Evolutionary conservation across 805 yeast genomes (phyloP).

Genomic region (Suhomyces sp.): DNA sequence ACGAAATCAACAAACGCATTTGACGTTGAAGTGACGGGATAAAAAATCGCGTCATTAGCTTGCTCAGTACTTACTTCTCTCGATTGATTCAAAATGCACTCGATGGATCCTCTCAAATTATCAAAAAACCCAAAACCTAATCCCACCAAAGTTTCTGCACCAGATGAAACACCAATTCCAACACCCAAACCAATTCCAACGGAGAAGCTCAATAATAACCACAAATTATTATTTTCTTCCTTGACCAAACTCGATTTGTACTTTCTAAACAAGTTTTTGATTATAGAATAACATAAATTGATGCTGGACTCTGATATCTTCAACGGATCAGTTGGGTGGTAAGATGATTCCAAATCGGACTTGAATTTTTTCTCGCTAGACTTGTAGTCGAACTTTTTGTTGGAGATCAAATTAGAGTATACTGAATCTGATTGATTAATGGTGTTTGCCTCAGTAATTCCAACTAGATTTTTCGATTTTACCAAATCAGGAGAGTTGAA

Average conservation of each 20-base stretch:
- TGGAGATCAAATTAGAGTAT: slow-evolving; percentile 22
- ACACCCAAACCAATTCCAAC: slow-evolving; percentile 38
- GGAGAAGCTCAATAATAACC: slow-evolving; percentile 32
- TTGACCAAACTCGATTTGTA: slow-evolving; percentile 5
- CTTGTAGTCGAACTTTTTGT: slow-evolving; percentile 26
- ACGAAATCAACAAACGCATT: not conserved
- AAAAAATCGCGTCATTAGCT: not conserved
- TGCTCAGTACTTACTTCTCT: not conserved
- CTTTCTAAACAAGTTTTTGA: slow-evolving; percentile 9
- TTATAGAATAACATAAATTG: slow-evolving; percentile 13
- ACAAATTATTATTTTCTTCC: slow-evolving; percentile 9
- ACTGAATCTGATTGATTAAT: slow-evolving; percentile 10
- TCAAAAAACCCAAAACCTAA: not conserved
- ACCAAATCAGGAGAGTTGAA: not conserved
- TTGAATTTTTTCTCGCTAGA: slow-evolving; percentile 25
- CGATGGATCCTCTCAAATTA: not conserved
- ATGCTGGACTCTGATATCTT: slow-evolving; percentile 23
- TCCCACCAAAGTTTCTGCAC: slow-evolving; percentile 18
- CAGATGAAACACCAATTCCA: slow-evolving; percentile 19
- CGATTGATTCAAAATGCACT: not conserved
- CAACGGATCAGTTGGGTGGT: slow-evolving; percentile 29
- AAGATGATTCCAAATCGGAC: slow-evolving; percentile 26
- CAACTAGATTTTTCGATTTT: not conserved
- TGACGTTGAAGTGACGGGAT: not conserved
- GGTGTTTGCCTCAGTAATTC: not conserved